Evolutionary conservation across 1,139 yeast genomes (phyloP), one percentile per base, ranked within the genome.

Genomic region (Yamadazyma atmosphaerica): DNA sequence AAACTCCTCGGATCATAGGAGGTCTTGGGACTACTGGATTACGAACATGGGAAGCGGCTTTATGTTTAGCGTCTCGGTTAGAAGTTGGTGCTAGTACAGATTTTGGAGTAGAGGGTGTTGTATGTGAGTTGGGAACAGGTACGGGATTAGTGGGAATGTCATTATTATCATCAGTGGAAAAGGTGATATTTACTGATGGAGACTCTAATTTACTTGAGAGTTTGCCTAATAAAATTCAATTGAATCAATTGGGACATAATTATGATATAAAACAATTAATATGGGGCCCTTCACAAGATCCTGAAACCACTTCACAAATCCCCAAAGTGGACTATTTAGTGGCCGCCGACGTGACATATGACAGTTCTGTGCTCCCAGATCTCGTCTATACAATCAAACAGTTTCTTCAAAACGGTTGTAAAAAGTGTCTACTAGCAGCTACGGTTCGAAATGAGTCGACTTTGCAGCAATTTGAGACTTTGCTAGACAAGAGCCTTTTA

Each of bases 11-110:
- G 40, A 46, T 86, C 35, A 77, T 87, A 9, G 76, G 87, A 13
- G 88, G 88, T 0, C 57, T 65, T 22, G 95, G 94, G 6, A 84
- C 95, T 1, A 90, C 98, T 0, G 98, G 98, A 0, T 64, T 81
- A 41, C 66, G 97, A 32, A 90, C 98, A 0, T 90, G 98, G 98
- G 97, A 88, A 55, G 97, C 96, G 1, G 86, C 96, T 0, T 50
- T 86, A n/a, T 87, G 69, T 15, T 42, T 61, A 10, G 32, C 47
- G 9, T 12, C 36, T 3, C 89, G 13, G 63, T 83, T 7, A 70
- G 77, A 36, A 78, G 61, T 47, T 49, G 86, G 29, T 70, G 78
- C 35, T 78, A 61, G 47, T 49, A 86, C 29, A 47, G 61, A 23
- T 36, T 51, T 25, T 40, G 52, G 32, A 31, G 18, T 40, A 4